A percentile compares a stretch with the other conserved stretches of the same genome.
Evolutionary conservation across 495 filamentous ascomycete genomes (phyloP).

Genomic region (Hypoxylon lenormandii): DNA sequence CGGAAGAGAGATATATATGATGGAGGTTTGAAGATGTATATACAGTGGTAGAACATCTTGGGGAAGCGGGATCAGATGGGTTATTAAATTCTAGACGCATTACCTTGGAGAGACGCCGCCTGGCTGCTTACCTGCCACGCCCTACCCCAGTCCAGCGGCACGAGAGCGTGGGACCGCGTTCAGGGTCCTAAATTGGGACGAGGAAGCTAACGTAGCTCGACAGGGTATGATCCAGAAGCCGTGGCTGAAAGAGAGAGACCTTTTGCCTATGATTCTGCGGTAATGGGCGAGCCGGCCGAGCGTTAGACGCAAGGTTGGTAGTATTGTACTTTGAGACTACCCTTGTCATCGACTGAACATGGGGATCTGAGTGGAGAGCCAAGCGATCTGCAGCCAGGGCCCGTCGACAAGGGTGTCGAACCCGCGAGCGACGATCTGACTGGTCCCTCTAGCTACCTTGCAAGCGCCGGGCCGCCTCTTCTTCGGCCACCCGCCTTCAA

Average conservation of each 20-base stretch:
- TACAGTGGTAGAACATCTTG: slow-evolving; percentile 38
- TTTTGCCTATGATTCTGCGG: slow-evolving; percentile 42
- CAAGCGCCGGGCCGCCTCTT: slow-evolving; percentile 46
- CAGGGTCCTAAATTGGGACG: slow-evolving; percentile 39
- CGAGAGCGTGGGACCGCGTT: slow-evolving; percentile 34
- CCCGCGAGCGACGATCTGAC: slow-evolving; percentile 34
- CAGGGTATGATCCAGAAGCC: slow-evolving; percentile 18
- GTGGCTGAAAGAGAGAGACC: slow-evolving; percentile 27
- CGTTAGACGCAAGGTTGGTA: slow-evolving; percentile 41
- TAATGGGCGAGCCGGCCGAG: slow-evolving; percentile 22
- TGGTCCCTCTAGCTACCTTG: slow-evolving; percentile 28
- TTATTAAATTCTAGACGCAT: slow-evolving; percentile 42
- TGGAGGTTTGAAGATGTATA: slow-evolving; percentile 45
- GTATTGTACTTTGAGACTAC: slow-evolving; percentile 33
- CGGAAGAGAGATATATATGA: slow-evolving; percentile 43
- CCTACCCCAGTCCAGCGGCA: slow-evolving; percentile 47
- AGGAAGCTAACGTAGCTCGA: slow-evolving; percentile 15
- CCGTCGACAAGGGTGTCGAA: slow-evolving; percentile 31
- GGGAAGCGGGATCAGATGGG: slow-evolving; percentile 38
- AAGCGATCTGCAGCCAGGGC: slow-evolving; percentile 48
- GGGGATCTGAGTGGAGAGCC: slow-evolving; percentile 44
- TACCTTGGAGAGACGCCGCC: slow-evolving; percentile 23
- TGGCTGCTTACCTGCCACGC: slow-evolving; percentile 31
- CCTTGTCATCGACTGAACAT: slow-evolving; percentile 39
- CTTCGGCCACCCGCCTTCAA: slow-evolving; percentile 40